phyloP scores from a whole-genome alignment of 371 early-diverging fungal genomes.

The Mortierella sp. region DNA sequence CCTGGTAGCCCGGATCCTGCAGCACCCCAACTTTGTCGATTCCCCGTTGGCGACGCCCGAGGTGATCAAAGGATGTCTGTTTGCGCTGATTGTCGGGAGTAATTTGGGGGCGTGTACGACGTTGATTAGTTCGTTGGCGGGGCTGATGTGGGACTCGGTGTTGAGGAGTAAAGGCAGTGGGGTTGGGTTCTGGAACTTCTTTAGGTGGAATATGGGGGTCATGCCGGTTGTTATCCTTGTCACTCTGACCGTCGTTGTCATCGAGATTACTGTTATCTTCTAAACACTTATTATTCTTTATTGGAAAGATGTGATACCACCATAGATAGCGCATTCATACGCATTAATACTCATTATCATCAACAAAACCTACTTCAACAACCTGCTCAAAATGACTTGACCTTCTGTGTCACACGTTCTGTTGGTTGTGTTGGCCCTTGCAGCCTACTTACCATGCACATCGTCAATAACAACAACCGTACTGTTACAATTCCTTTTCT shows the following conservation, averaged over 20 bases:
- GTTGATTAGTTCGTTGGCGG: slow-evolving; percentile 82
- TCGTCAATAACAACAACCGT: too few relatives aligned
- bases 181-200: slow-evolving; percentile 70
- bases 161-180: slow-evolving; percentile 69
- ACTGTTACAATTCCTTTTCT: too few relatives aligned
- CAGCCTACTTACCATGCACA: too few relatives aligned
- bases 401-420: too few relatives aligned
- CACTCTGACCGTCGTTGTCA: slow-evolving; percentile 64
- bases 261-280: slow-evolving; percentile 64
- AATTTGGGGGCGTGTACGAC: slow-evolving; percentile 88
- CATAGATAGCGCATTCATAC: too few relatives aligned
- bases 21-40: slow-evolving; percentile 71
- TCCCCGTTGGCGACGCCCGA: slow-evolving; percentile 57
- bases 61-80: slow-evolving; percentile 70
- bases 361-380: too few relatives aligned
- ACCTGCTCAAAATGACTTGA: too few relatives aligned
- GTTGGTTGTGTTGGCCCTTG: too few relatives aligned
- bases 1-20: slow-evolving; percentile 77
- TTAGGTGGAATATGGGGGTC: slow-evolving; percentile 72
- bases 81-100: slow-evolving; percentile 81
- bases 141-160: slow-evolving; percentile 85
- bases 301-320: too few relatives aligned
- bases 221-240: slow-evolving; percentile 71
- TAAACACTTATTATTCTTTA: background rate
- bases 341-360: too few relatives aligned